A percentile compares a stretch with the other conserved stretches of the same genome.
Evolutionary conservation across 2,329 filamentous ascomycete genomes (phyloP).

Genomic region (Penicillium vulpinum): DNA sequence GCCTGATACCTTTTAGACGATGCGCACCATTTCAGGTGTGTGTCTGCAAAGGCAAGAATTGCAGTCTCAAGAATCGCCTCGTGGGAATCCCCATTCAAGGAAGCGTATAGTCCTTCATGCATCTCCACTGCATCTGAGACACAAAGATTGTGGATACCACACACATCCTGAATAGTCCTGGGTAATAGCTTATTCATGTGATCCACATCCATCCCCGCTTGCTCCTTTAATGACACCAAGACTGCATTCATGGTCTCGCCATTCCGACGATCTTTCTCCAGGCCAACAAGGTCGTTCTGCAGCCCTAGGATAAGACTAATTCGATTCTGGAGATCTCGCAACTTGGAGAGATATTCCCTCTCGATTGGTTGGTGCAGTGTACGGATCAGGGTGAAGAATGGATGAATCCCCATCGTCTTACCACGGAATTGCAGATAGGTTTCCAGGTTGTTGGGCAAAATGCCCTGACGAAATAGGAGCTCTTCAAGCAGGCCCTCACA

Average conservation of each 20-base stretch:
- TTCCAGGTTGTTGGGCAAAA: not conserved
- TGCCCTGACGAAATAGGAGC: not conserved
- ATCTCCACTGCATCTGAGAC: not conserved
- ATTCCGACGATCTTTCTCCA: constrained; percentile 6
- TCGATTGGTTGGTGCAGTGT: not conserved
- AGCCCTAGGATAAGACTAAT: not conserved
- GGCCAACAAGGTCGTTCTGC: constrained; percentile 5
- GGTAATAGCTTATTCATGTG: not conserved
- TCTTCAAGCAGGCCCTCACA: not conserved
- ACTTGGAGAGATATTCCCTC: not conserved
- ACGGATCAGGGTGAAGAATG: constrained; percentile 5
- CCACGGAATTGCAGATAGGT: constrained; percentile 1
- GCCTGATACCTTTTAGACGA: constrained; percentile 4
- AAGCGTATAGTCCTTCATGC: not conserved
- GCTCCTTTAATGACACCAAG: constrained; percentile 1
- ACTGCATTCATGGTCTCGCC: constrained; percentile 8
- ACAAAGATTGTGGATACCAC: constrained; percentile 1
- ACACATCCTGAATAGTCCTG: not conserved
- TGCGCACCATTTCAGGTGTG: constrained; percentile 4
- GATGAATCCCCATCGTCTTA: constrained; percentile 2
- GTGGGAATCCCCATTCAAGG: not conserved
- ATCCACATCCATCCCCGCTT: not conserved
- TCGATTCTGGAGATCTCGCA: not conserved
- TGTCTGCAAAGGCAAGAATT: not conserved
- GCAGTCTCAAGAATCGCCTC: not conserved